Conservation (phyloP, 805 yeast species). For the Starmerella etchellsii region DNA sequence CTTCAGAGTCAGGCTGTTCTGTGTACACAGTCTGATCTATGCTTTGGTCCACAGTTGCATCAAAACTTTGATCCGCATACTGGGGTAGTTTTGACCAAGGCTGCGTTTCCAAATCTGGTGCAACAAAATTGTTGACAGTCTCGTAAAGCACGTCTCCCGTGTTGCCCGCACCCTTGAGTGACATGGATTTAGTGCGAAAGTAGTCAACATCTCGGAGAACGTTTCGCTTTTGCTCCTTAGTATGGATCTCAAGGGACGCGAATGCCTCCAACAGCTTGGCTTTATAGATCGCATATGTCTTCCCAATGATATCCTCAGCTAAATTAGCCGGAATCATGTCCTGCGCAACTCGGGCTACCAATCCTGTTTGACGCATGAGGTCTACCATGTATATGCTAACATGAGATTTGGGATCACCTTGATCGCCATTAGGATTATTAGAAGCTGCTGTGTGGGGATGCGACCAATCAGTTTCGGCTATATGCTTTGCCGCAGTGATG, state of each 20-base stretch:
- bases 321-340: constrained; percentile 37
- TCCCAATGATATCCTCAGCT: constrained; percentile 23
- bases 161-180: constrained; percentile 46
- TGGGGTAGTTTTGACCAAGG: not conserved
- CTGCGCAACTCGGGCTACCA: constrained; percentile 46
- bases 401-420: constrained; percentile 20
- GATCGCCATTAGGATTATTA: not conserved
- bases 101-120: constrained; percentile 9
- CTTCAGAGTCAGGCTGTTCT: not conserved
- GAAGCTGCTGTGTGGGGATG: constrained; percentile 12
- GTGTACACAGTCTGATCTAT: not conserved
- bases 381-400: constrained; percentile 54
- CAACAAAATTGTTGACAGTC: constrained; percentile 36
- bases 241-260: constrained; percentile 29
- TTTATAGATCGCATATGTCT: constrained; percentile 42
- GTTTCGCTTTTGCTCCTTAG: constrained; percentile 32
- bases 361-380: constrained; percentile 52
- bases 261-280: constrained; percentile 41
- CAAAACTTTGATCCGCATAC: not conserved
- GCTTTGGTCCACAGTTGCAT: not conserved
- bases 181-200: constrained; percentile 48
- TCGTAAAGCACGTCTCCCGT: constrained; percentile 54
- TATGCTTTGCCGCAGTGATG: constrained; percentile 36
- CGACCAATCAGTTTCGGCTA: constrained; percentile 40
- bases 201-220: constrained; percentile 49